Conservation (phyloP, 345 rosid genomes). For the Isatis tinctoria region DNA sequence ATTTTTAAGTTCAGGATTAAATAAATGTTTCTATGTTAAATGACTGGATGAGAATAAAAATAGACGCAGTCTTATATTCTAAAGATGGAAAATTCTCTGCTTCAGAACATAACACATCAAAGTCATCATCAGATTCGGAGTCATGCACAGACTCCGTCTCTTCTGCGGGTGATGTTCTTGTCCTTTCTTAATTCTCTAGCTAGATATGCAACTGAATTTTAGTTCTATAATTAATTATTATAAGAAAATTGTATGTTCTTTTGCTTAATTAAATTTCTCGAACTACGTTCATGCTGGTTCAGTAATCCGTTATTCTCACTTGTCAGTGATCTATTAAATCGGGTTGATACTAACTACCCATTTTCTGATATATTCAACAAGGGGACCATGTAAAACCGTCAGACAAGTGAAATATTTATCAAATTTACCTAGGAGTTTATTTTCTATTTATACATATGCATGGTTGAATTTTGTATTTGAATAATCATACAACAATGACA, state of each 20-base stretch:
- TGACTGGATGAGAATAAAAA: constrained; percentile 4
- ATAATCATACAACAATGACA: background rate
- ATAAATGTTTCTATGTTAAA: background rate
- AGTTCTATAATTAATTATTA: background rate
- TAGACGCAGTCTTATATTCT: background rate
- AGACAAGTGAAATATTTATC: background rate
- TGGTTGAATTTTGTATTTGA: background rate
- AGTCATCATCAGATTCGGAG: constrained; percentile 10
- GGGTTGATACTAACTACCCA: background rate
- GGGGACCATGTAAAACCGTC: background rate
- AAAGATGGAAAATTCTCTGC: constrained; percentile 20
- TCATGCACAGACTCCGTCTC: constrained; percentile 4
- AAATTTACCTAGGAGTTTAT: background rate
- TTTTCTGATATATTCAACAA: background rate
- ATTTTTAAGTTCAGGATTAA: background rate
- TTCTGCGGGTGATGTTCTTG: constrained; percentile 15
- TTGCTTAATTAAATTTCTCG: background rate
- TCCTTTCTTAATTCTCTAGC: background rate
- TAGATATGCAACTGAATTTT: background rate
- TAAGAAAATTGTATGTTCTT: background rate
- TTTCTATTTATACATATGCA: background rate
- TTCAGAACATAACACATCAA: constrained; percentile 12
- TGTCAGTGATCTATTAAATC: background rate
- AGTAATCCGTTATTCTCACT: background rate
- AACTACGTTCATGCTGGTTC: background rate